Evolutionary conservation across 768 basidiomycete species (phyloP).

Genomic region (Mrakia frigida): DNA sequence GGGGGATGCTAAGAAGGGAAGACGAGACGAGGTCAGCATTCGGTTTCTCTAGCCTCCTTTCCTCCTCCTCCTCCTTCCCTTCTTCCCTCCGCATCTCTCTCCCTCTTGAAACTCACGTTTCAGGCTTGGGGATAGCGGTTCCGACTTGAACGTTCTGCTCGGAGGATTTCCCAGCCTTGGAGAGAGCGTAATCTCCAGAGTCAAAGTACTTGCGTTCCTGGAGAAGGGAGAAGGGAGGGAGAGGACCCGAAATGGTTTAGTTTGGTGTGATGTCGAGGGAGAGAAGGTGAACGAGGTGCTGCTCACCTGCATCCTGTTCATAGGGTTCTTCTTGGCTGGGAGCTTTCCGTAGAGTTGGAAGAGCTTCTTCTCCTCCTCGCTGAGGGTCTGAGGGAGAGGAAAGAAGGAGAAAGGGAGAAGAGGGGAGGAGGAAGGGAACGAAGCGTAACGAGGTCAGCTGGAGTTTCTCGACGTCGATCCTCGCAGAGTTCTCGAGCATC

Average conservation of each 20-base stretch:
- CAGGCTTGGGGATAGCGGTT: slow-evolving; percentile 95
- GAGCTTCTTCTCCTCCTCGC: slow-evolving; percentile 85
- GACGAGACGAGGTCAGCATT: slow-evolving; percentile 26
- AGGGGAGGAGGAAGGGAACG: neutral
- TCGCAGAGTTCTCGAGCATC: slow-evolving; percentile 7
- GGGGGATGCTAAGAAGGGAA: slow-evolving; percentile 63
- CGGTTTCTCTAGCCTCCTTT: neutral
- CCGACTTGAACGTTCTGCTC: slow-evolving; percentile 76
- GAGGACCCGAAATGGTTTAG: neutral
- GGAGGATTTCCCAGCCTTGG: slow-evolving; percentile 78
- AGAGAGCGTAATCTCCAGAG: slow-evolving; percentile 96
- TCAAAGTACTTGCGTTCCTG: slow-evolving; percentile 99
- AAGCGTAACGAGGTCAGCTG: slow-evolving; percentile 20
- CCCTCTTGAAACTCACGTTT: slow-evolving; percentile 60
- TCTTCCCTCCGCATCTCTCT: neutral
- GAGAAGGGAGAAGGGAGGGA: neutral
- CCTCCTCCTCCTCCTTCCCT: no score
- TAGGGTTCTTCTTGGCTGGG: slow-evolving; percentile 84
- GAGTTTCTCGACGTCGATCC: slow-evolving; percentile 36
- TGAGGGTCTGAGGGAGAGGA: slow-evolving; percentile 57
- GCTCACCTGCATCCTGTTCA: slow-evolving; percentile 75
- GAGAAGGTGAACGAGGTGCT: no score
- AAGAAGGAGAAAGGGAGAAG: neutral
- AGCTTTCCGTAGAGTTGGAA: slow-evolving; percentile 92
- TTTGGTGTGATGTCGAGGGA: neutral